Percentiles rank a stretch among this genome's conserved stretches.
phyloP scores from a whole-genome alignment of 768 basidiomycete genomes.

The Tylopilus rubrobrunneus region DNA sequence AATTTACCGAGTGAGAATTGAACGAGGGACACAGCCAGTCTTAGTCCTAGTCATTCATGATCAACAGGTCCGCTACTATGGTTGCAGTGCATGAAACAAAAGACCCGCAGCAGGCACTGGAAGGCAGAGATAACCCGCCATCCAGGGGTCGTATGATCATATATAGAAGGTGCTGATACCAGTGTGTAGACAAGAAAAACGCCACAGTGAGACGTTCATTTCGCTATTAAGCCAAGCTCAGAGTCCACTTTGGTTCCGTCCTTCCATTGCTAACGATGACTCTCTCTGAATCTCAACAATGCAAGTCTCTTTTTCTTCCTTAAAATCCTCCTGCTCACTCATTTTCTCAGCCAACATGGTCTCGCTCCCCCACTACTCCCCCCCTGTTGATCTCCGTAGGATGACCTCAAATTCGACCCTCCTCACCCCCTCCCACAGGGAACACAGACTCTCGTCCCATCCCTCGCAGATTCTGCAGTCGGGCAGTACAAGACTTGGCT shows the following conservation, averaged over 20 bases:
- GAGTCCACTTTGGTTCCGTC: conserved; percentile 13
- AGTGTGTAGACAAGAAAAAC: conserved; percentile 1
- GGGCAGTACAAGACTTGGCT: conserved; percentile 45
- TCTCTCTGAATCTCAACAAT: conserved; percentile 19
- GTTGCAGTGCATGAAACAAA: too few species aligned
- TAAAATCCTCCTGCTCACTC: background rate
- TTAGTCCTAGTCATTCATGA: background rate
- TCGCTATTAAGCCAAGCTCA: conserved; percentile 16
- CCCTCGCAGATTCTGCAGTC: conserved; percentile 48
- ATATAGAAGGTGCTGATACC: conserved; percentile 2
- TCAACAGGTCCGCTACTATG: background rate
- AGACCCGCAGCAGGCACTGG: too few species aligned
- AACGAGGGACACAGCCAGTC: background rate
- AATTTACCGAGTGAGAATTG: background rate
- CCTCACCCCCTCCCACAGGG: conserved; percentile 38
- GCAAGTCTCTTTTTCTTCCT: conserved; percentile 3
- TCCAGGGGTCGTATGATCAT: background rate
- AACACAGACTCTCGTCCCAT: conserved; percentile 39
- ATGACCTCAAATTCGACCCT: conserved; percentile 48
- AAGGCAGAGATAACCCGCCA: conserved; percentile 1
- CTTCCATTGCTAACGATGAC: conserved; percentile 14
- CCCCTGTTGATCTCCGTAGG: conserved; percentile 49
- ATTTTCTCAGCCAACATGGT: conserved; percentile 15
- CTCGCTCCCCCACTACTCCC: conserved; percentile 23
- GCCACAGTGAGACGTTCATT: conserved; percentile 17